A percentile compares a stretch with the other conserved stretches of the same genome.
These are phyloP conservation scores for Globisporangium megalacanthum DNA, from an alignment of 352 stramenopile genomes.

Conservation along the genomic window DNA sequence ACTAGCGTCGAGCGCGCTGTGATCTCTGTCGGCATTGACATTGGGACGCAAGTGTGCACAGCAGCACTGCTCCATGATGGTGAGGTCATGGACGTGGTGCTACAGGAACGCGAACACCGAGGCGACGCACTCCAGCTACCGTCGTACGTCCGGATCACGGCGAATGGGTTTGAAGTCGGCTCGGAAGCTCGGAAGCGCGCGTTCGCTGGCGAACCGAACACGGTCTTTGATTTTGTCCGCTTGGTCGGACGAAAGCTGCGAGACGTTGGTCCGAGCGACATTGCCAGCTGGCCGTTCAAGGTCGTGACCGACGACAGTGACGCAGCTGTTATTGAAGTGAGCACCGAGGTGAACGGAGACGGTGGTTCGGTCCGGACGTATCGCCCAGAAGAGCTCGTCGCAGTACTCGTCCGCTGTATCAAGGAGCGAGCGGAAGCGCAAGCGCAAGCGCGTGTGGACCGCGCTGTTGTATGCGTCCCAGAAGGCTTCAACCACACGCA, in stretches of 20 bases:
- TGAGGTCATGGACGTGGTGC: not conserved
- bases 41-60: conserved; percentile 6
- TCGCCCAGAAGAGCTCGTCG: conserved; percentile 41
- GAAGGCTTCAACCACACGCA: conserved; percentile 40
- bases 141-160: conserved; percentile 7
- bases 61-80: not conserved
- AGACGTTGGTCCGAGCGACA: conserved; percentile 8
- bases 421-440: conserved; percentile 28
- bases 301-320: conserved; percentile 18
- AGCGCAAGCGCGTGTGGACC: conserved; percentile 11
- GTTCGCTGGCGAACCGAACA: conserved; percentile 17
- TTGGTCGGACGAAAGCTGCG: conserved; percentile 23
- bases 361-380: not conserved
- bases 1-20: not conserved
- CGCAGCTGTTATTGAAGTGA: conserved; percentile 31
- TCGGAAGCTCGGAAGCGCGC: not conserved
- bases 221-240: conserved; percentile 24
- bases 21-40: conserved; percentile 8
- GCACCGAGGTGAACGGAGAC: not conserved
- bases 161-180: conserved; percentile 4
- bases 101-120: not conserved
- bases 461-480: conserved; percentile 26
- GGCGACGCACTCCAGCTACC: not conserved
- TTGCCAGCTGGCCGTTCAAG: conserved; percentile 29
- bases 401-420: conserved; percentile 30